Conservation (phyloP, 2,329 filamentous ascomycete genomes). For the Penicillium sp. region DNA sequence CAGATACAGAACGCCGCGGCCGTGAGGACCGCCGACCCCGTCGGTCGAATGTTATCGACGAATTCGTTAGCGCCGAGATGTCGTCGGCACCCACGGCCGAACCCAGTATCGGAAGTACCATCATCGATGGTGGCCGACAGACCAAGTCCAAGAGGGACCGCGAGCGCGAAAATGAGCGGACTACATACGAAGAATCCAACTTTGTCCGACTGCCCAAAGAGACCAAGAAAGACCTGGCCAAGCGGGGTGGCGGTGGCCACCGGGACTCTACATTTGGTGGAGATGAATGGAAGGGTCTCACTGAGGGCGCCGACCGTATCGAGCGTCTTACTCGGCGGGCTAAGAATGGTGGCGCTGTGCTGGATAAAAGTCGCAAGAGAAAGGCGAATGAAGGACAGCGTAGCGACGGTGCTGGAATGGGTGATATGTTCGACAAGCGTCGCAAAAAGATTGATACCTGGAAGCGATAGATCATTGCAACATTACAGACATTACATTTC, state of each 20-base stretch:
- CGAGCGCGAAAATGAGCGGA: constrained; percentile 75
- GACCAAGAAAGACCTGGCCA: constrained; percentile 82
- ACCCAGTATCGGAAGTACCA: constrained; percentile 90
- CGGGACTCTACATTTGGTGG: constrained; percentile 73
- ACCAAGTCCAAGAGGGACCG: constrained; percentile 78
- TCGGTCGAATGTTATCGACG: constrained; percentile 85
- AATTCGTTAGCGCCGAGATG: constrained; percentile 86
- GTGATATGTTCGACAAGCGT: constrained; percentile 60
- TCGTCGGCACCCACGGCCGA: constrained; percentile 79
- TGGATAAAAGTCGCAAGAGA: constrained; percentile 88
- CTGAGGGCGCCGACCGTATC: constrained; percentile 84
- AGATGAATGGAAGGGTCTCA: constrained; percentile 88
- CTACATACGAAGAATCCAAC: constrained; percentile 89
- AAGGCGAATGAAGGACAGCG: constrained; percentile 70
- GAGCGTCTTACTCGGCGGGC: constrained; percentile 77
- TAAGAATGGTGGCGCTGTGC: constrained; percentile 57
- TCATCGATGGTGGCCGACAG: constrained; percentile 75
- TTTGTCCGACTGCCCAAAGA: constrained; percentile 83
- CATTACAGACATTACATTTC: background rate
- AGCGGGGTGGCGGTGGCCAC: constrained; percentile 56
- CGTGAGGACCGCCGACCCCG: constrained; percentile 65
- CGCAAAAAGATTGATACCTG: constrained; percentile 50
- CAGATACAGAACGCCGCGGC: constrained; percentile 62
- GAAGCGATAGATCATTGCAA: constrained; percentile 43
- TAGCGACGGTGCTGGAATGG: constrained; percentile 67